Conservation (phyloP, 73 alveolate genomes). For the Effrenium voratum region DNA sequence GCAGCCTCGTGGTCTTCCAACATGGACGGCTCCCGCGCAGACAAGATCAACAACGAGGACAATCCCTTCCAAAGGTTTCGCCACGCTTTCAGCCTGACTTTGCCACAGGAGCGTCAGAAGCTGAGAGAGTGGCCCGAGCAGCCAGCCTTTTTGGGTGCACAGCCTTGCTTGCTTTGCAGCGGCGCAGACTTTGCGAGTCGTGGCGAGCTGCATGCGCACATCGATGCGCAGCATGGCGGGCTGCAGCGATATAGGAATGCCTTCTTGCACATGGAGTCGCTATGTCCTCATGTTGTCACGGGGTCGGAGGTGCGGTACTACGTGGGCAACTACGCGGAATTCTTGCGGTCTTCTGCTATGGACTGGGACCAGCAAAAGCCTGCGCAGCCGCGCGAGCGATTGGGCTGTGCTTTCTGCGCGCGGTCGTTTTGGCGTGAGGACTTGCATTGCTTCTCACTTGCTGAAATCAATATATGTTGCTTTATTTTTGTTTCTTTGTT, state of each 20-base stretch:
- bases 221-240: conserved; percentile 7
- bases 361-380: conserved; percentile 48
- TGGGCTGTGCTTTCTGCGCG: conserved; percentile 15
- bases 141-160: not conserved
- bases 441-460: too few species aligned
- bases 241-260: conserved; percentile 27
- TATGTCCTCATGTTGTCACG: conserved; percentile 34
- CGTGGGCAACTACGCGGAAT: conserved; percentile 14
- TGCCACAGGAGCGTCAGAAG: not conserved
- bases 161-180: conserved; percentile 51
- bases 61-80: not conserved
- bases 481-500: too few species aligned
- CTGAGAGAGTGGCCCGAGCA: not conserved
- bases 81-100: not conserved
- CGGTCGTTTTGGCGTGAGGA: conserved; percentile 26
- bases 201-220: not conserved
- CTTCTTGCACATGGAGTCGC: not conserved
- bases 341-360: conserved; percentile 6
- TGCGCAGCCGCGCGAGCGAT: not conserved
- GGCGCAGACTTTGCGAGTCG: not conserved
- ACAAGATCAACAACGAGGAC: not conserved
- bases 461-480: too few species aligned
- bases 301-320: conserved; percentile 19
- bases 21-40: not conserved
- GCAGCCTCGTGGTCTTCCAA: not conserved